These are phyloP conservation scores for Erysimum pusillum DNA, from an alignment of 441 rosid species.

Conservation along the genomic window DNA sequence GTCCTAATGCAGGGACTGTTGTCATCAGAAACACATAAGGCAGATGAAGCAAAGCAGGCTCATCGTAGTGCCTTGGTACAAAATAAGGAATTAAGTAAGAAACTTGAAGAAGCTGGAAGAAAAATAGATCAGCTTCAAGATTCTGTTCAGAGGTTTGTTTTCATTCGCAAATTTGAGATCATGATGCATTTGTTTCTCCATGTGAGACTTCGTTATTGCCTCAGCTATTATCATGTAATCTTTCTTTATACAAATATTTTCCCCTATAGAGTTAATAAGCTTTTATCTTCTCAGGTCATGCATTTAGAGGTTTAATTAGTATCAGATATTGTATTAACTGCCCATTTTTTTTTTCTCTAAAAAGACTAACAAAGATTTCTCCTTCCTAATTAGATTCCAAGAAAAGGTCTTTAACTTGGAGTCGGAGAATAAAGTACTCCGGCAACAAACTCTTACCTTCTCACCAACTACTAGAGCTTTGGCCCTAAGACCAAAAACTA, in stretches of 20 bases:
- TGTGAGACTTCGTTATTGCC: neutral
- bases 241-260: slow-evolving; percentile 10
- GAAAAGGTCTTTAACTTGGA: slow-evolving; percentile 66
- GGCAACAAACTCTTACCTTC: slow-evolving; percentile 66
- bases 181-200: slow-evolving; percentile 27
- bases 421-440: slow-evolving; percentile 71
- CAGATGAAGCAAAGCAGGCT: slow-evolving; percentile 64
- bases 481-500: slow-evolving; percentile 58
- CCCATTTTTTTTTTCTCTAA: neutral
- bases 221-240: neutral
- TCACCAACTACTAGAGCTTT: slow-evolving; percentile 63
- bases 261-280: neutral
- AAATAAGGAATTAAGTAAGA: slow-evolving; percentile 58
- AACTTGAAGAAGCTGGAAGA: slow-evolving; percentile 64
- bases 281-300: slow-evolving; percentile 8
- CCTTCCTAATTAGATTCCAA: slow-evolving; percentile 43
- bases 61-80: slow-evolving; percentile 45
- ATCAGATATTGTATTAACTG: slow-evolving; percentile 12
- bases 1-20: slow-evolving; percentile 57
- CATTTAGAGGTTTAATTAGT: slow-evolving; percentile 2
- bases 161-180: slow-evolving; percentile 26
- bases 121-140: slow-evolving; percentile 73
- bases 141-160: slow-evolving; percentile 71
- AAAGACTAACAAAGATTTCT: slow-evolving; percentile 22
- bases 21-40: slow-evolving; percentile 54